These are phyloP conservation scores for Exophiala sideris DNA, from an alignment of 2,329 filamentous ascomycete species.

Conservation along the genomic window DNA sequence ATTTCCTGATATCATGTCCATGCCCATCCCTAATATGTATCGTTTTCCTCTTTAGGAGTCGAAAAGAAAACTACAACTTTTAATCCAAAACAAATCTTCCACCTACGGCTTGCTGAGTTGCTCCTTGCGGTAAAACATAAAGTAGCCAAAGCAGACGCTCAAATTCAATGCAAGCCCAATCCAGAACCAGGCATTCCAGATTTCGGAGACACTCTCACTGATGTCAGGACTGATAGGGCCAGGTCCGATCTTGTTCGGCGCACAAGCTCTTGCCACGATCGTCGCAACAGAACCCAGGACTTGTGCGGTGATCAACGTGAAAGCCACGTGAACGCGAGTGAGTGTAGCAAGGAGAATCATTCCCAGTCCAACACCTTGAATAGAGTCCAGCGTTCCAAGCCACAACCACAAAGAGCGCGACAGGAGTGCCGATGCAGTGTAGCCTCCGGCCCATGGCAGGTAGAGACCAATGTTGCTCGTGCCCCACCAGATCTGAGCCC, in stretches of 20 bases:
- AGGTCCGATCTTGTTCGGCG: conserved; percentile 60
- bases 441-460: conserved; percentile 60
- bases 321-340: conserved; percentile 63
- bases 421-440: conserved; percentile 51
- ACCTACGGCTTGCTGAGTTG: conserved; percentile 41
- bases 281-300: conserved; percentile 61
- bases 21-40: too few species aligned
- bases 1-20: too few species aligned
- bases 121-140: conserved; percentile 48
- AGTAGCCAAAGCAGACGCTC: conserved; percentile 56
- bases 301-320: conserved; percentile 60
- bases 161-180: conserved; percentile 57
- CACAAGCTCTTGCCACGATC: conserved; percentile 59
- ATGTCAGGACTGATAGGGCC: conserved; percentile 63
- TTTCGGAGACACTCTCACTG: conserved; percentile 44
- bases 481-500: conserved; percentile 67
- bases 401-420: conserved; percentile 62
- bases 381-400: conserved; percentile 62
- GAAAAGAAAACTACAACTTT: background rate
- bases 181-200: conserved; percentile 59
- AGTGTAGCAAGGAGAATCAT: conserved; percentile 66
- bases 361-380: conserved; percentile 65
- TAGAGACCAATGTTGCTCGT: conserved; percentile 59
- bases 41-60: background rate
- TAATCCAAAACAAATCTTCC: background rate